These are phyloP conservation scores for Penicillium hesseltinei DNA, from an alignment of 2,329 filamentous ascomycete species.

Conservation along the genomic window DNA sequence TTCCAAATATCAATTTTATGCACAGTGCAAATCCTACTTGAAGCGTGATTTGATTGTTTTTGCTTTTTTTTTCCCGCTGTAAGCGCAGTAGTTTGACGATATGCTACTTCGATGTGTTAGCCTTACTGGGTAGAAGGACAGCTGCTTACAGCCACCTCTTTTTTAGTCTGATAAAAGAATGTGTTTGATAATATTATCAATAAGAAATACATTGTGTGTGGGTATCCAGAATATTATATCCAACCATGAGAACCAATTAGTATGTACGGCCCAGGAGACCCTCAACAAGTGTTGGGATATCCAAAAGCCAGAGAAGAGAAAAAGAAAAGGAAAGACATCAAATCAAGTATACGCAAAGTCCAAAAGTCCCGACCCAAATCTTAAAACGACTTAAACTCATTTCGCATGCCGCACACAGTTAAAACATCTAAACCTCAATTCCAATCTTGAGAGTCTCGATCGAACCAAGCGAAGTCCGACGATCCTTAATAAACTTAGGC, in stretches of 20 bases:
- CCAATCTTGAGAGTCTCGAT: constrained; percentile 10
- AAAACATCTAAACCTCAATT: constrained; percentile 4
- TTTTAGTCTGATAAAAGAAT: not conserved
- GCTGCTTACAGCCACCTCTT: not conserved
- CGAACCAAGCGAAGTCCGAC: constrained; percentile 20
- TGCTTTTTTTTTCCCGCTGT: not conserved
- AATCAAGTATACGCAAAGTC: not conserved
- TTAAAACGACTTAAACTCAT: constrained; percentile 7
- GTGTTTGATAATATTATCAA: constrained; percentile 1
- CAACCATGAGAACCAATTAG: not conserved
- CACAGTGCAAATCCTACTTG: not conserved
- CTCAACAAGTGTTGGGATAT: not conserved
- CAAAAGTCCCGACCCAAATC: not conserved
- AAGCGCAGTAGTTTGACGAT: not conserved
- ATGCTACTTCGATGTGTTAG: not conserved
- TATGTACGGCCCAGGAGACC: not conserved
- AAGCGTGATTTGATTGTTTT: too few relatives aligned
- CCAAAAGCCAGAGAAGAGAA: not conserved
- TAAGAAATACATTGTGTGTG: constrained; percentile 3
- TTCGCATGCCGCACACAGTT: constrained; percentile 4
- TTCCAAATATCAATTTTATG: not conserved
- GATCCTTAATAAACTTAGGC: constrained; percentile 44
- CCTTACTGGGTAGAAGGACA: not conserved
- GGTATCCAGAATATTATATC: constrained; percentile 9
- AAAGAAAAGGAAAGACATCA: not conserved